These are phyloP conservation scores for Candida nonsorbophila DNA, from an alignment of 805 yeast genomes.

Conservation along the genomic window DNA sequence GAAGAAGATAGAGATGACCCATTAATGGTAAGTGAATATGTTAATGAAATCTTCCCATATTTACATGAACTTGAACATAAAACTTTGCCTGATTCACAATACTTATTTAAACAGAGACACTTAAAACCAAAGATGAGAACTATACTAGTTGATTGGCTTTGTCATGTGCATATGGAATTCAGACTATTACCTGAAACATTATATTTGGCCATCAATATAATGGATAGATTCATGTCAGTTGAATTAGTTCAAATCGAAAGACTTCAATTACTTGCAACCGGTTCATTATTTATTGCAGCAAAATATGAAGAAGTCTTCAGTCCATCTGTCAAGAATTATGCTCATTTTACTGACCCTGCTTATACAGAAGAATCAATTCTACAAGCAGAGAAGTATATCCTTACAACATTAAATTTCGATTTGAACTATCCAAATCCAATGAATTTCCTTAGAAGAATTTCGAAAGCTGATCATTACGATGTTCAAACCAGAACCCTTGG, in stretches of 20 bases:
- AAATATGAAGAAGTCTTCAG: conserved; percentile 89
- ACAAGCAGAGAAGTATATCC: conserved; percentile 74
- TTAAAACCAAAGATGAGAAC: conserved; percentile 80
- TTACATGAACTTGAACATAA: conserved; percentile 65
- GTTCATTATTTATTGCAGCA: conserved; percentile 83
- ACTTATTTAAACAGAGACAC: conserved; percentile 57
- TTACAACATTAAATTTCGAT: conserved; percentile 67
- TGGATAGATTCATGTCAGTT: conserved; percentile 80
- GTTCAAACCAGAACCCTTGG: conserved; percentile 79
- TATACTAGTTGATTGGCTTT: conserved; percentile 89
- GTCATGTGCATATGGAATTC: conserved; percentile 81
- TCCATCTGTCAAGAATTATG: conserved; percentile 80
- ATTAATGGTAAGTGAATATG: conserved; percentile 90
- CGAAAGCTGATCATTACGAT: conserved; percentile 88
- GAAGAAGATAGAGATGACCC: conserved; percentile 66
- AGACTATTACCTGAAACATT: conserved; percentile 82
- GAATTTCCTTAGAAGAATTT: conserved; percentile 82
- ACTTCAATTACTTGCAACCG: conserved; percentile 80
- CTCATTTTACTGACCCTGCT: conserved; percentile 84
- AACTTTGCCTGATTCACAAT: conserved; percentile 71
- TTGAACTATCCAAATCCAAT: conserved; percentile 84
- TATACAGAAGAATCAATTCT: conserved; percentile 76
- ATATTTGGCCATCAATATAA: conserved; percentile 72
- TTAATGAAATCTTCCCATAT: conserved; percentile 77
- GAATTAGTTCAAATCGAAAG: conserved; percentile 73